Evolutionary conservation across 495 filamentous ascomycete genomes (phyloP).

Genomic region (Neurospora sp.): DNA sequence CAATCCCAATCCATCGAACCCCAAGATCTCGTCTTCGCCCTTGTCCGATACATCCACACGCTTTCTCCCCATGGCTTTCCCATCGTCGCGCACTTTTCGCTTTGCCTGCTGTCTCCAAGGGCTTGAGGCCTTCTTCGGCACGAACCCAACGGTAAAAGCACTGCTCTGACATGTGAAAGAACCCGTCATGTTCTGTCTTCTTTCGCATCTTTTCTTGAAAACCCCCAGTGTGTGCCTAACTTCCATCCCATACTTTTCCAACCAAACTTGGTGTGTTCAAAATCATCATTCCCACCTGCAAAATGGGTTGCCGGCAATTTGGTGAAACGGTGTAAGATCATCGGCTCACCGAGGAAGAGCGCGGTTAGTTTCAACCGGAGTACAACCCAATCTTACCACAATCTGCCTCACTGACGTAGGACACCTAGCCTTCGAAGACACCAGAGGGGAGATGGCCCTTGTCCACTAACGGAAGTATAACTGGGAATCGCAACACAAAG

Average conservation of each 20-base stretch:
- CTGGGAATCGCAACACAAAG: background rate
- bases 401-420: background rate
- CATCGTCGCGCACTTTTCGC: background rate
- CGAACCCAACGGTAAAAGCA: background rate
- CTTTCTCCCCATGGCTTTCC: background rate
- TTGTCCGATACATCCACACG: background rate
- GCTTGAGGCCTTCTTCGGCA: background rate
- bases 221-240: background rate
- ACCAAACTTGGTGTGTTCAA: background rate
- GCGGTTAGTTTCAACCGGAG: background rate
- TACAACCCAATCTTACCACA: background rate
- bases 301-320: background rate
- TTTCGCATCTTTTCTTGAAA: background rate
- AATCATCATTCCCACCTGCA: background rate
- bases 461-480: background rate
- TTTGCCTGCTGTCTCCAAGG: background rate
- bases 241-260: background rate
- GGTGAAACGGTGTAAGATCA: background rate
- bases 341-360: background rate
- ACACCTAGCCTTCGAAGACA: background rate
- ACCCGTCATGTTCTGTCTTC: background rate
- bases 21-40: background rate
- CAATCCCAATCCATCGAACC: background rate
- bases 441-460: background rate
- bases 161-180: background rate